Evolutionary conservation across 345 rosid species (phyloP), one percentile per base, ranked within the genome.

Genomic region (Gynandropsis gynandra): DNA sequence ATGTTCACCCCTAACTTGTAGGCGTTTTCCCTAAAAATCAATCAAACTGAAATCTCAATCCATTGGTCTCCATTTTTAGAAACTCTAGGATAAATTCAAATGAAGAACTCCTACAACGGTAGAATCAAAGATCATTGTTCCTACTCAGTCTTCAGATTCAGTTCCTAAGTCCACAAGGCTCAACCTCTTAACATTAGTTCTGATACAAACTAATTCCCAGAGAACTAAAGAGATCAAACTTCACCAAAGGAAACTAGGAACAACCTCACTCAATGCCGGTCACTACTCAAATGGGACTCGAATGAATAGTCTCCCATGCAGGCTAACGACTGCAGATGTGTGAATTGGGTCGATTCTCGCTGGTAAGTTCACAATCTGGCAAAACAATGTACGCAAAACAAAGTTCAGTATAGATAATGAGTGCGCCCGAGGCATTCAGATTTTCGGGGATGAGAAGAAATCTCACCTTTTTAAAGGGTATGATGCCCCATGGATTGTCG

Each of bases 401-500:
- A 43, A 5, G 29, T 24, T 24, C 29, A 24, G 31, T 18, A 1
- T 43, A 0, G 13, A 4, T 4, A 39, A 58, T 1, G 13, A 44
- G 27, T 36, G 58, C 17, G 15, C 29, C 29, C 29, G 29, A 24
- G 29, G 29, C 29, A 24, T 24, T 24, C 4, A 2, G 29, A 24
- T 24, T 24, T 2, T 24, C 29, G 29, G 29, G 29, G 5, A 24
- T 2, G 29, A 5, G 29, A 5, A 24, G 5, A 24, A 5, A 54
- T 31, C 49, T 29, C 70, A 85, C 95, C 97, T 89, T 89, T 55
- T 76, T 81, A 50, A 89, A 89, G 20, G 97, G 81, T 58, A 83
- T 79, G 59, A 89, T 89, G 39, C 97, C 97, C 97, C 95, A 85
- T 39, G 95, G 95, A 65, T 85, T 89, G 66, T 88, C 89, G 54